phyloP scores from a whole-genome alignment of 768 basidiomycete genomes.

The Daedaleopsis nitida region DNA sequence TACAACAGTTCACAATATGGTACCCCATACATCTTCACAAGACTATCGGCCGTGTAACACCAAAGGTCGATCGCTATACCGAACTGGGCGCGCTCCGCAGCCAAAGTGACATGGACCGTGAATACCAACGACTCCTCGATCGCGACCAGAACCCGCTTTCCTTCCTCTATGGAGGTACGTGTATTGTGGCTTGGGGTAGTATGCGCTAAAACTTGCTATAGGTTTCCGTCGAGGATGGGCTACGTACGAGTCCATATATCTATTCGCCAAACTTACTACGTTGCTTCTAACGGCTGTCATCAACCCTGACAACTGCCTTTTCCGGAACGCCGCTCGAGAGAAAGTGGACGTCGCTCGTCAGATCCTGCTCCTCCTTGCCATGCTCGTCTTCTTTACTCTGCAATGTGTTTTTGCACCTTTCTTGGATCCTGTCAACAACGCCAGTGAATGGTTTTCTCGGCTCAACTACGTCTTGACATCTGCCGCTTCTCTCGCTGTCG shows the following conservation, averaged over 20 bases:
- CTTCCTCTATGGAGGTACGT: constrained; percentile 69
- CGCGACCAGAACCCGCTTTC: constrained; percentile 68
- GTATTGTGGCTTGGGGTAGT: neutral
- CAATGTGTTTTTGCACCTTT: constrained; percentile 68
- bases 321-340: constrained; percentile 54
- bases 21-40: constrained; percentile 65
- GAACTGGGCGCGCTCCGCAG: constrained; percentile 69
- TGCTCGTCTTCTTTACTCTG: constrained; percentile 57
- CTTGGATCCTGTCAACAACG: constrained; percentile 70
- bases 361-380: constrained; percentile 56
- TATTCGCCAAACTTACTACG: constrained; percentile 71
- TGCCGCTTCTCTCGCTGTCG: constrained; percentile 61
- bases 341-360: constrained; percentile 62
- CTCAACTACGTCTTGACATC: constrained; percentile 71
- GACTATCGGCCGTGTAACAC: constrained; percentile 59
- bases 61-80: constrained; percentile 65
- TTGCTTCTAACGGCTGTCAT: constrained; percentile 67
- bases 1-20: constrained; percentile 60
- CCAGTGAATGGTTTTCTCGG: constrained; percentile 73
- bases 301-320: constrained; percentile 72
- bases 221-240: constrained; percentile 74
- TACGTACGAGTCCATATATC: constrained; percentile 62
- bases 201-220: constrained; percentile 27
- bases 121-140: constrained; percentile 67
- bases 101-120: constrained; percentile 59